Percentiles rank a stretch among this genome's conserved stretches.
These are phyloP conservation scores for Clonostachys chloroleuca DNA, from an alignment of 2,329 filamentous ascomycete genomes.

Conservation along the genomic window DNA sequence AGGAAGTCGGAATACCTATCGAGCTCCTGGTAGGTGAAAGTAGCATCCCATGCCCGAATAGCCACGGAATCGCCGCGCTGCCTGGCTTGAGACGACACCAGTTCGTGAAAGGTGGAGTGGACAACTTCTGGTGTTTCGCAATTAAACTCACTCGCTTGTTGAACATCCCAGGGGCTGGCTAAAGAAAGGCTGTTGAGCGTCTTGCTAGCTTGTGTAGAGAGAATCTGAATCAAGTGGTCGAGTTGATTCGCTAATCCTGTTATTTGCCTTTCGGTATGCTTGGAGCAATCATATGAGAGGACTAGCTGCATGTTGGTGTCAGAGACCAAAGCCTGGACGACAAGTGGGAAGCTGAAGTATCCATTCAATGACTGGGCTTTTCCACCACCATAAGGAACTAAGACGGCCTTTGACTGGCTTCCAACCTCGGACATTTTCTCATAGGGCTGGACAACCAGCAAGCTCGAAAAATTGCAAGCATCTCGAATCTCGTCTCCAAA, in stretches of 20 bases:
- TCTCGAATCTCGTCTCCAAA: conserved; percentile 2
- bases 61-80: background rate
- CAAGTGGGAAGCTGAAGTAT: conserved; percentile 6
- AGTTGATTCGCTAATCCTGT: conserved; percentile 7
- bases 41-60: background rate
- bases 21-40: conserved; percentile 3
- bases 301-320: background rate
- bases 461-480: conserved; percentile 8
- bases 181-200: background rate
- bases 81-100: background rate
- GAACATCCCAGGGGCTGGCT: background rate
- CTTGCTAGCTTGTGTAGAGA: conserved; percentile 3
- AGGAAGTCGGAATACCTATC: background rate
- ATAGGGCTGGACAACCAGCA: conserved; percentile 7
- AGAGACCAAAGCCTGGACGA: conserved; percentile 1
- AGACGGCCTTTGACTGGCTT: background rate
- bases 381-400: background rate
- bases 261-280: conserved; percentile 3
- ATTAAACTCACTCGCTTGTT: background rate
- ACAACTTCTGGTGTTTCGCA: background rate
- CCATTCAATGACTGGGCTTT: background rate
- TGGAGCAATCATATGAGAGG: conserved; percentile 2
- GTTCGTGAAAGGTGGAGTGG: background rate
- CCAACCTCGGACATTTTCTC: background rate
- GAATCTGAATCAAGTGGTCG: conserved; percentile 6